These are phyloP conservation scores for Coemansia sp. DNA, from an alignment of 192 early-diverging fungal species.

Conservation along the genomic window DNA sequence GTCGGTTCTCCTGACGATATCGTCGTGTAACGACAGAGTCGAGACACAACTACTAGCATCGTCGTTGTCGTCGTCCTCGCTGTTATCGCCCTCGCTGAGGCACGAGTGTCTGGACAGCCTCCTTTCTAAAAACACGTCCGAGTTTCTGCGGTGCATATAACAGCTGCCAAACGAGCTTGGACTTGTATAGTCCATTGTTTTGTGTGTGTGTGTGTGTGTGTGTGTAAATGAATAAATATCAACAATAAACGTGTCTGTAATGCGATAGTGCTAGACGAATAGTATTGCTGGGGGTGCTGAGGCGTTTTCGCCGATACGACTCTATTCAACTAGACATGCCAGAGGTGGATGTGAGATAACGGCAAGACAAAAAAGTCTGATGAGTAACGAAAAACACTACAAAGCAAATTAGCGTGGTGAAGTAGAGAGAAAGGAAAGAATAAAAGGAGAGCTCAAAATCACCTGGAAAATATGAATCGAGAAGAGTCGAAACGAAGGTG, in stretches of 20 bases:
- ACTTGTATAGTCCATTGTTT: not conserved
- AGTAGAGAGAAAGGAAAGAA: not conserved
- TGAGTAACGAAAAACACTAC: not conserved
- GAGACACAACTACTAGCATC: slow-evolving; percentile 3
- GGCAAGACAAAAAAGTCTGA: not conserved
- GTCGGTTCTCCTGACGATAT: not conserved
- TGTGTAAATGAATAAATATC: not conserved
- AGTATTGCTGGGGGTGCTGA: not conserved
- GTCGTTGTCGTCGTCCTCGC: slow-evolving; percentile 14
- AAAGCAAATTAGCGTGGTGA: not conserved
- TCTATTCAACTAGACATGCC: slow-evolving; percentile 6
- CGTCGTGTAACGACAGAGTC: not conserved
- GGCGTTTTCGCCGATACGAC: slow-evolving; percentile 1
- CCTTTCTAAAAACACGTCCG: slow-evolving; percentile 29
- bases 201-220: not conserved
- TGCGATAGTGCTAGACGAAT: not conserved
- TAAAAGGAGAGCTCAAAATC: not conserved
- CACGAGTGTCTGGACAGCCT: slow-evolving; percentile 11
- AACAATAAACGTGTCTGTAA: not conserved
- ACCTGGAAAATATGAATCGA: not conserved
- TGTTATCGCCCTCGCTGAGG: slow-evolving; percentile 1
- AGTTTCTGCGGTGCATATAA: slow-evolving; percentile 35
- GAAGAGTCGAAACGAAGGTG: not conserved
- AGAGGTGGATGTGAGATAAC: slow-evolving; percentile 1
- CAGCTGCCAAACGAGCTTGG: slow-evolving; percentile 16